A percentile compares a stretch with the other conserved stretches of the same genome.
Evolutionary conservation across 768 basidiomycete species (phyloP).

Genomic region (Termitomyces bulborhizus): DNA sequence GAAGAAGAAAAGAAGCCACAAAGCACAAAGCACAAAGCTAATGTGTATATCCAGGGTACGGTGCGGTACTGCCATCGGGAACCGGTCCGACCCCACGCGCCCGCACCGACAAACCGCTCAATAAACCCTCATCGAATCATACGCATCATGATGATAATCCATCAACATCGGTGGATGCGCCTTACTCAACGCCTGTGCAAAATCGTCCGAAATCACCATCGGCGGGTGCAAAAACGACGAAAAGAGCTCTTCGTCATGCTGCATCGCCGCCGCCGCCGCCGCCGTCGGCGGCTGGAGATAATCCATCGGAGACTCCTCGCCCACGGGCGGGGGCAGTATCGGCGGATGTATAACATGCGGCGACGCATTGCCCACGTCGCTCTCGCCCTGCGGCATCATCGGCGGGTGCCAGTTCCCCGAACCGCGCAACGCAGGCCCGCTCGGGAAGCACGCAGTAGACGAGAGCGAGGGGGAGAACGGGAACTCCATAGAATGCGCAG

Average conservation of each 20-base stretch:
- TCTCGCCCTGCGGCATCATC: constrained; percentile 50
- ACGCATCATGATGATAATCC: constrained; percentile 16
- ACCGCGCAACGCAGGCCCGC: constrained; percentile 46
- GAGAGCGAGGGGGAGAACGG: constrained; percentile 37
- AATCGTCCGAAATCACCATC: constrained; percentile 33
- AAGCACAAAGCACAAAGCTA: background rate
- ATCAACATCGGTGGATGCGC: constrained; percentile 21
- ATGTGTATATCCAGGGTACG: too few relatives aligned
- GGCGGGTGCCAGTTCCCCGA: constrained; percentile 74
- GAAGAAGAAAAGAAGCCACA: too few relatives aligned
- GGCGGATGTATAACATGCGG: constrained; percentile 62
- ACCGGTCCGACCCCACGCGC: too few relatives aligned
- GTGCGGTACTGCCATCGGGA: too few relatives aligned
- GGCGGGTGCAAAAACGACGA: constrained; percentile 41
- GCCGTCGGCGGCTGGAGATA: constrained; percentile 66
- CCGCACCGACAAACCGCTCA: too few relatives aligned
- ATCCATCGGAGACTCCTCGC: constrained; percentile 67
- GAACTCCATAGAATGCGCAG: constrained; percentile 61
- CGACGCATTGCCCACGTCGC: constrained; percentile 22
- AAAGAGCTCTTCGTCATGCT: constrained; percentile 63
- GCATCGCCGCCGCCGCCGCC: too few relatives aligned
- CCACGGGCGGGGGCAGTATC: constrained; percentile 46
- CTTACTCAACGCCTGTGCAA: constrained; percentile 1
- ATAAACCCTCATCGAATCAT: constrained; percentile 19
- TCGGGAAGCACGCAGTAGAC: constrained; percentile 12